Evolutionary conservation across 441 rosid genomes (phyloP).

Genomic region (Pelargonium myrrhifolium): DNA sequence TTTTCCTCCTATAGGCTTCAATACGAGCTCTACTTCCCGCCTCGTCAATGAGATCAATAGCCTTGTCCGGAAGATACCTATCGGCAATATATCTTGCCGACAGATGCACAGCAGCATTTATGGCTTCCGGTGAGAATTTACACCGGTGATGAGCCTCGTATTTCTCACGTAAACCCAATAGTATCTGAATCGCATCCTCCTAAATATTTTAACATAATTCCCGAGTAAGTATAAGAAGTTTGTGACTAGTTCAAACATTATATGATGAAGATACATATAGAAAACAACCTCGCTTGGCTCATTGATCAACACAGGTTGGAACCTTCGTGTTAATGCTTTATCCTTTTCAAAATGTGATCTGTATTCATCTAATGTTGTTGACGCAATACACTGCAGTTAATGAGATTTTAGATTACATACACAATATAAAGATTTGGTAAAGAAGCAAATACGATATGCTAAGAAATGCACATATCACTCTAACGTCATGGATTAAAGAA

Average conservation of each 20-base stretch:
- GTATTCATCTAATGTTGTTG: conserved; percentile 63
- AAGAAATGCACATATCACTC: conserved; percentile 1
- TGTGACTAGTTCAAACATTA: conserved; percentile 10
- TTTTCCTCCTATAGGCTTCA: conserved; percentile 70
- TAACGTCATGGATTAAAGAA: conserved; percentile 7
- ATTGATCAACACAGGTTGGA: conserved; percentile 62
- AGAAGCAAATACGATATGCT: conserved; percentile 6
- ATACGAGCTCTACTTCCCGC: conserved; percentile 94
- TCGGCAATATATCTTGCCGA: conserved; percentile 64
- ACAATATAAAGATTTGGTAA: conserved; percentile 6
- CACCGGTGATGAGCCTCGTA: conserved; percentile 70
- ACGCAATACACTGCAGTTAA: conserved; percentile 62
- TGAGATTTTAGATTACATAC: conserved; percentile 11
- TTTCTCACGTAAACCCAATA: conserved; percentile 60
- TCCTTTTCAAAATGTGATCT: conserved; percentile 69
- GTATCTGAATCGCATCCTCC: conserved; percentile 68
- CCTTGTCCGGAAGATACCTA: conserved; percentile 74
- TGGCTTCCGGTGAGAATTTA: conserved; percentile 53
- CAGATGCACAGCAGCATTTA: conserved; percentile 66
- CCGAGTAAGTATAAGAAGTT: conserved; percentile 18
- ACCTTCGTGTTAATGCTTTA: conserved; percentile 70
- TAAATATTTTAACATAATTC: conserved; percentile 23
- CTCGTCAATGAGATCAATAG: conserved; percentile 76
- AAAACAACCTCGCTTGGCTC: conserved; percentile 63
- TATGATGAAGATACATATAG: conserved; percentile 14